Percentiles rank a stretch among this genome's conserved stretches.
Evolutionary conservation across 1,139 yeast species (phyloP).

Genomic region (Geotrichum bryndzae): DNA sequence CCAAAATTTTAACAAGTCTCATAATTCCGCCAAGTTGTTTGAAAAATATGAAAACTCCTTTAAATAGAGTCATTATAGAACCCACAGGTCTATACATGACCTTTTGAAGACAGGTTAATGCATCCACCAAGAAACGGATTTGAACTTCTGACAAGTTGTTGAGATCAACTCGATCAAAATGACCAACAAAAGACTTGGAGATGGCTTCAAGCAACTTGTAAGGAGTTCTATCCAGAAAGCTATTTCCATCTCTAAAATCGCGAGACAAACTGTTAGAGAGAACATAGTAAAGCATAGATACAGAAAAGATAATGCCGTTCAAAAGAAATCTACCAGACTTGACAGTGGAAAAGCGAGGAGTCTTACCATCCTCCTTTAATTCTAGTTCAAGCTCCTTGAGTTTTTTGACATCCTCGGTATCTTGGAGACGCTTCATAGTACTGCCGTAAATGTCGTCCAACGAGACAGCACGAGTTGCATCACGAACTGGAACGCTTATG

Average conservation of each 20-base stretch:
- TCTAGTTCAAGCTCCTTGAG: slow-evolving; percentile 28
- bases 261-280: slow-evolving; percentile 21
- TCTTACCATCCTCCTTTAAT: slow-evolving; percentile 17
- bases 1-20: slow-evolving; percentile 25
- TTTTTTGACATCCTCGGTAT: slow-evolving; percentile 25
- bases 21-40: slow-evolving; percentile 32
- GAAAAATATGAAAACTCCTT: slow-evolving; percentile 31
- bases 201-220: slow-evolving; percentile 22
- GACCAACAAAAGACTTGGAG: slow-evolving; percentile 28
- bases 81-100: slow-evolving; percentile 26
- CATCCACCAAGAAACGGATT: slow-evolving; percentile 15
- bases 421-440: slow-evolving; percentile 22
- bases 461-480: slow-evolving; percentile 26
- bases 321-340: slow-evolving; percentile 31
- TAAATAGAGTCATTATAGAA: slow-evolving; percentile 18
- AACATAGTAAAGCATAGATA: slow-evolving; percentile 30
- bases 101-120: slow-evolving; percentile 21
- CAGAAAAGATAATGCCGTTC: slow-evolving; percentile 27
- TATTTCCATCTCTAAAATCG: slow-evolving; percentile 5
- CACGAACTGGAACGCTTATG: slow-evolving; percentile 17
- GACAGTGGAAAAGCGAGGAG: slow-evolving; percentile 16
- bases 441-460: slow-evolving; percentile 22
- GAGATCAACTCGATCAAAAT: slow-evolving; percentile 19
- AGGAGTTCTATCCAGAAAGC: slow-evolving; percentile 7
- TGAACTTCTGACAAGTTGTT: slow-evolving; percentile 11